Percentiles rank a stretch among this genome's conserved stretches.
Conservation (phyloP, 345 rosid genomes). For the Salix exigua region DNA sequence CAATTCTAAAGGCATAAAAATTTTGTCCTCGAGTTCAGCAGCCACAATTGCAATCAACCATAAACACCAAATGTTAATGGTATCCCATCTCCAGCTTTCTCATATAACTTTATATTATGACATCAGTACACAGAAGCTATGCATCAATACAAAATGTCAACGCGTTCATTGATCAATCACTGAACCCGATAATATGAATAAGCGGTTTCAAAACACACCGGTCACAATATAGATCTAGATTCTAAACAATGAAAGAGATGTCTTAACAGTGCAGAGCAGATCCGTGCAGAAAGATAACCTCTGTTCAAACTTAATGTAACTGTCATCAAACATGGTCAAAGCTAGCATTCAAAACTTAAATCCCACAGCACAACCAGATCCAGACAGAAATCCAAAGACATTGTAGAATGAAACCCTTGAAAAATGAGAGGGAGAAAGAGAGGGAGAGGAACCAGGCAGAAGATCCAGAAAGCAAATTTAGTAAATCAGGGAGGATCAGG, state of each 20-base stretch:
- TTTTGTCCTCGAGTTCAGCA: background rate
- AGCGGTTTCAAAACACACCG: background rate
- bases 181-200: background rate
- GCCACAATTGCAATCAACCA: background rate
- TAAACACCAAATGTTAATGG: background rate
- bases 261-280: background rate
- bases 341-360: background rate
- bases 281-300: background rate
- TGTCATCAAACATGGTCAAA: background rate
- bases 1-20: background rate
- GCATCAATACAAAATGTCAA: background rate
- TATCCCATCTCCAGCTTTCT: background rate
- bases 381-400: background rate
- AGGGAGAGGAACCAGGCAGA: background rate
- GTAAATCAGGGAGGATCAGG: background rate
- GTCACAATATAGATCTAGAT: background rate
- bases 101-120: background rate
- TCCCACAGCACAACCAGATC: background rate
- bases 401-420: background rate
- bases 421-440: background rate
- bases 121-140: background rate
- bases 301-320: background rate
- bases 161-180: background rate
- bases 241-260: background rate
- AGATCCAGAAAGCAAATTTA: background rate